Percentiles rank a stretch among this genome's conserved stretches.
Conservation (phyloP, 1,284 basidiomycete species). For the Macrocystidia cucumis region DNA sequence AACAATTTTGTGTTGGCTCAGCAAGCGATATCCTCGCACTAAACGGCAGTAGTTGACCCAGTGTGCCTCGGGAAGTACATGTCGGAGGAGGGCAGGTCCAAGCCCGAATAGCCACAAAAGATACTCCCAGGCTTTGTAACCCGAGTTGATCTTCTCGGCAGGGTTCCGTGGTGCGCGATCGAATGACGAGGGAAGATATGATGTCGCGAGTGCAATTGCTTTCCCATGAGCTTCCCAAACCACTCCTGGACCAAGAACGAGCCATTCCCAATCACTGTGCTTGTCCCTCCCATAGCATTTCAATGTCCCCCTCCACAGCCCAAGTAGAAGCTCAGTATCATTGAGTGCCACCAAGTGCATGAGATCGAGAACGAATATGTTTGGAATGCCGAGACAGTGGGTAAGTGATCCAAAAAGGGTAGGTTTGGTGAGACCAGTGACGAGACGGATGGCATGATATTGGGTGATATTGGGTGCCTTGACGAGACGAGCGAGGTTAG, state of each 20-base stretch:
- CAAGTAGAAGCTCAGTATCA: conserved; percentile 18
- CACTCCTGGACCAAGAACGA: conserved; percentile 13
- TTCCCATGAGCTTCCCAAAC: conserved; percentile 20
- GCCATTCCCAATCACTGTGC: conserved; percentile 24
- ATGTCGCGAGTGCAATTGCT: conserved; percentile 16
- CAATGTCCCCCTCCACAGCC: conserved; percentile 22
- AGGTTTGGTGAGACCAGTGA: conserved; percentile 14
- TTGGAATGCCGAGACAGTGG: conserved; percentile 15
- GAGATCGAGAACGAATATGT: conserved; percentile 21
- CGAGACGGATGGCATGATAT: conserved; percentile 8
- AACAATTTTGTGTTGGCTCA: conserved; percentile 15
- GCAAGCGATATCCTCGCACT: conserved; percentile 13
- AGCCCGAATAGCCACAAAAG: conserved; percentile 23
- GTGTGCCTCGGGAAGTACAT: conserved; percentile 16
- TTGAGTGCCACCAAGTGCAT: conserved; percentile 24
- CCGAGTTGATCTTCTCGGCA: conserved; percentile 21
- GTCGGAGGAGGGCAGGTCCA: conserved; percentile 19
- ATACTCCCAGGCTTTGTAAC: conserved; percentile 28
- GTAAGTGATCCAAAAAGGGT: conserved; percentile 9
- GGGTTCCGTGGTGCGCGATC: conserved; percentile 22
- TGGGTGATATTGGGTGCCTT: conserved; percentile 6
- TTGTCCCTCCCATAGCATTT: conserved; percentile 12
- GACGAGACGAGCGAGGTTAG: conserved; percentile 6
- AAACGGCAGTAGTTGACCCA: conserved; percentile 18
- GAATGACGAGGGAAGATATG: conserved; percentile 24